A percentile compares a stretch with the other conserved stretches of the same genome.
Conservation (phyloP, 768 basidiomycete species). For the Saitozyma sp. region DNA sequence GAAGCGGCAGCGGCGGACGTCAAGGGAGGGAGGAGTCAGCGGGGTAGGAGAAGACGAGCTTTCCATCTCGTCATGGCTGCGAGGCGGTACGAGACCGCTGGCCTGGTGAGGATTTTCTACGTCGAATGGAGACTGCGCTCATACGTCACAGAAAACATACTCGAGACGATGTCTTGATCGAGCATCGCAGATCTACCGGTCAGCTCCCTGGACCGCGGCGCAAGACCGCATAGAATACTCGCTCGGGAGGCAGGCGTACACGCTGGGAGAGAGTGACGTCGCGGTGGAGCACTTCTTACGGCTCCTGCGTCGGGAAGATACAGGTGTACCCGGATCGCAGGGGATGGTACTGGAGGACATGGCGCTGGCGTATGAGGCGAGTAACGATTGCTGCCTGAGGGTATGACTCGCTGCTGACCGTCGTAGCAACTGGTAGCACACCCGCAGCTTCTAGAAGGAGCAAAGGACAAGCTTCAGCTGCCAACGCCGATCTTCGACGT, state of each 20-base stretch:
- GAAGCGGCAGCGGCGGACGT: constrained; percentile 54
- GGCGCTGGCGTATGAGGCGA: constrained; percentile 76
- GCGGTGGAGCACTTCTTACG: constrained; percentile 78
- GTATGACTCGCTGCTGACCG: not conserved
- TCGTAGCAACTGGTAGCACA: constrained; percentile 71
- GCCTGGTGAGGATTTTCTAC: constrained; percentile 48
- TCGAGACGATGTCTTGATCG: constrained; percentile 52
- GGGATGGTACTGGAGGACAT: constrained; percentile 86
- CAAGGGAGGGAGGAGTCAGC: constrained; percentile 35
- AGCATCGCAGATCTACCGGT: constrained; percentile 49
- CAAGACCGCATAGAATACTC: constrained; percentile 53
- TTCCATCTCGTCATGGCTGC: constrained; percentile 54
- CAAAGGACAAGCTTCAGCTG: constrained; percentile 59
- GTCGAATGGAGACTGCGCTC: not conserved
- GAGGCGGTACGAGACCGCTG: constrained; percentile 54
- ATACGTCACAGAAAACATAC: constrained; percentile 50
- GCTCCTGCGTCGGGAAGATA: constrained; percentile 59
- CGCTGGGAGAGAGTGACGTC: constrained; percentile 75
- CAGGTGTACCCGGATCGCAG: constrained; percentile 48
- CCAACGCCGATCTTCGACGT: constrained; percentile 69
- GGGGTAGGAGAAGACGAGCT: constrained; percentile 41
- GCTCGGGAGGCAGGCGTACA: constrained; percentile 78
- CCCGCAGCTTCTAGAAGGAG: constrained; percentile 56
- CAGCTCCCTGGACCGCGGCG: constrained; percentile 49
- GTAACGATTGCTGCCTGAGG: constrained; percentile 14